Percentiles rank a stretch among this genome's conserved stretches.
Evolutionary conservation across 495 filamentous ascomycete species (phyloP).

Genomic region (Lichina pygmaea): DNA sequence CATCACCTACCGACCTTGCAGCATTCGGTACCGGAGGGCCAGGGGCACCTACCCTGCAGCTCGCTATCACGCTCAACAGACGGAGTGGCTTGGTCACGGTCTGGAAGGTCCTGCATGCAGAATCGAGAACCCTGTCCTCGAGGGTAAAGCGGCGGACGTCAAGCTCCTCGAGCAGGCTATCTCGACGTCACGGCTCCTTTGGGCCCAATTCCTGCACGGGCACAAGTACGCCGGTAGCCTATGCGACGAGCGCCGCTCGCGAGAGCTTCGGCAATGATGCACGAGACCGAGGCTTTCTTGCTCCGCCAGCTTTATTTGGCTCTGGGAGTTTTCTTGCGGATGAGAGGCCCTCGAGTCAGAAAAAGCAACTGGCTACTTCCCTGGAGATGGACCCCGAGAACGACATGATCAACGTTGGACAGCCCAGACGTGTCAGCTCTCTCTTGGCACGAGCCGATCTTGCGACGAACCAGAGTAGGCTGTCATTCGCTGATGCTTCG

Average conservation of each 20-base stretch:
- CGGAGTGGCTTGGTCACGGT: slow-evolving; percentile 47
- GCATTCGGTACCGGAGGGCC: not conserved
- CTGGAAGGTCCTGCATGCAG: slow-evolving; percentile 47
- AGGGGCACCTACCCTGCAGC: slow-evolving; percentile 23
- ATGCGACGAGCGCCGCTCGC: slow-evolving; percentile 16
- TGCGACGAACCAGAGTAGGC: slow-evolving; percentile 45
- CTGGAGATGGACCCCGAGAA: slow-evolving; percentile 55
- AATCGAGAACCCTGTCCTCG: slow-evolving; percentile 25
- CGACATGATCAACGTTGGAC: slow-evolving; percentile 35
- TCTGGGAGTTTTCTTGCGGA: slow-evolving; percentile 2
- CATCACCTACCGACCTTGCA: slow-evolving; percentile 1
- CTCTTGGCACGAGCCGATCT: slow-evolving; percentile 76
- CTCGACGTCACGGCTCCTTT: slow-evolving; percentile 61
- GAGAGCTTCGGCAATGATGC: slow-evolving; percentile 29
- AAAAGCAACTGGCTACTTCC: slow-evolving; percentile 38
- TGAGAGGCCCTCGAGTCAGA: slow-evolving; percentile 9
- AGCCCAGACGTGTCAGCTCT: slow-evolving; percentile 75
- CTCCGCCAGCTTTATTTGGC: not conserved
- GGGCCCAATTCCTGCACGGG: slow-evolving; percentile 53
- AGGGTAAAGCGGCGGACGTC: slow-evolving; percentile 19
- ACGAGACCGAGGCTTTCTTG: slow-evolving; percentile 11
- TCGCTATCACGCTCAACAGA: slow-evolving; percentile 61
- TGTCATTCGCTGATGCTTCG: slow-evolving; percentile 43
- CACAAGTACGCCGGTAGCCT: slow-evolving; percentile 45
- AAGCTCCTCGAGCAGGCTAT: slow-evolving; percentile 26